Percentiles rank a stretch among this genome's conserved stretches.
Evolutionary conservation across 257 asterid species (phyloP).

Genomic region (Nicotiana undulata): DNA sequence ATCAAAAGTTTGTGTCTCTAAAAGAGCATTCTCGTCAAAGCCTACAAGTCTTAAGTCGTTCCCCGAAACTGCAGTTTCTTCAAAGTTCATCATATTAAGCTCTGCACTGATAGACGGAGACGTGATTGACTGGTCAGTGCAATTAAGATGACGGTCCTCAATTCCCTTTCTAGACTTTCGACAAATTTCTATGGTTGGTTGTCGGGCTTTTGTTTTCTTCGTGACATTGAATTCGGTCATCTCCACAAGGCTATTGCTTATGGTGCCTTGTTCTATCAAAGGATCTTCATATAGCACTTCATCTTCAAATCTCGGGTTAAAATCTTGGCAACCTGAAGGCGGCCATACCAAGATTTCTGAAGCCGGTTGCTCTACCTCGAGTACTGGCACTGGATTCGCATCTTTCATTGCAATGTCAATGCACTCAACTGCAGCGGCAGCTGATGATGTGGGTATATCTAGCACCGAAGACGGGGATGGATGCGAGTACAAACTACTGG

Average conservation of each 20-base stretch:
- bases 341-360: not conserved
- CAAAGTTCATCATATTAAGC: slow-evolving; percentile 7
- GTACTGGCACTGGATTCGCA: not conserved
- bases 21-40: slow-evolving; percentile 10
- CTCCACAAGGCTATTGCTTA: not conserved
- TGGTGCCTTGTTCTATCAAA: not conserved
- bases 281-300: slow-evolving; percentile 3
- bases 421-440: not conserved
- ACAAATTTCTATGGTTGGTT: not conserved
- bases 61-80: slow-evolving; percentile 2
- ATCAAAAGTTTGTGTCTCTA: not conserved
- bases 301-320: not conserved
- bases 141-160: not conserved
- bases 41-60: slow-evolving; percentile 21
- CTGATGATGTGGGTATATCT: slow-evolving; percentile 9
- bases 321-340: not conserved
- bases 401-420: not conserved
- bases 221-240: not conserved
- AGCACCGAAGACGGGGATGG: slow-evolving; percentile 30
- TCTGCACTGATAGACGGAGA: slow-evolving; percentile 10
- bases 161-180: not conserved
- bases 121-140: not conserved
- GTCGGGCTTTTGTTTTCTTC: not conserved
- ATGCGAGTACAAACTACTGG: not conserved
- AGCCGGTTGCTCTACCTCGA: not conserved